Evolutionary conservation across 2,329 filamentous ascomycete genomes (phyloP).

Genomic region (Fusarium sp.): DNA sequence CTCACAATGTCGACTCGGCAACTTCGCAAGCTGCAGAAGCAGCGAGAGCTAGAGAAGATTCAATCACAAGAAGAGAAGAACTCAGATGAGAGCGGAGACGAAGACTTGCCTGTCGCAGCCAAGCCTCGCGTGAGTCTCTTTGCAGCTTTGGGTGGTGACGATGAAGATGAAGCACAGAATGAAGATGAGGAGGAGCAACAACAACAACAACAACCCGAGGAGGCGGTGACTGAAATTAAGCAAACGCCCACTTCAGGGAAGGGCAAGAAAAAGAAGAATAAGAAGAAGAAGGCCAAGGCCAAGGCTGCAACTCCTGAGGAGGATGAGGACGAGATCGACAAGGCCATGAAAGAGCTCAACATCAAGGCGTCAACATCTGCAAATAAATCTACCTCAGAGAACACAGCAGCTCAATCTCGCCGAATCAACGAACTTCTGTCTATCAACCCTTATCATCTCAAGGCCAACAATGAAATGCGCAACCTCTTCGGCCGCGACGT

Average conservation of each 20-base stretch:
- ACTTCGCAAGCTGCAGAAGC: conserved; percentile 64
- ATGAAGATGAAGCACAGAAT: conserved; percentile 56
- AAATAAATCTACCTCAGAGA: background rate
- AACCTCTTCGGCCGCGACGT: conserved; percentile 68
- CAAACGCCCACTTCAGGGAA: conserved; percentile 44
- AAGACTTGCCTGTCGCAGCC: conserved; percentile 45
- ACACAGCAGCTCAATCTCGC: conserved; percentile 27
- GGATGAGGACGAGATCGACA: conserved; percentile 67
- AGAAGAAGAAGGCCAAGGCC: conserved; percentile 52
- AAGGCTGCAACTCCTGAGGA: conserved; percentile 46
- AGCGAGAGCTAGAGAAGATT: conserved; percentile 58
- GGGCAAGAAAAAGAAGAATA: conserved; percentile 56
- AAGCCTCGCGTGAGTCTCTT: conserved; percentile 63
- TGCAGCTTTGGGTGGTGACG: conserved; percentile 63
- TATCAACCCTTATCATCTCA: conserved; percentile 77
- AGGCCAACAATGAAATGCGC: conserved; percentile 91
- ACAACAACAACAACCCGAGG: conserved; percentile 28
- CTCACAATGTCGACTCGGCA: conserved; percentile 65
- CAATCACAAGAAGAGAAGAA: conserved; percentile 30
- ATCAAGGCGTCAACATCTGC: conserved; percentile 45
- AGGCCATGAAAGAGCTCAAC: conserved; percentile 64
- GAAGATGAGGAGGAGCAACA: conserved; percentile 49
- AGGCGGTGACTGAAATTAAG: conserved; percentile 38
- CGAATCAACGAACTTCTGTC: conserved; percentile 59
- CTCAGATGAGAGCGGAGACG: conserved; percentile 50